Evolutionary conservation across 1,284 basidiomycete genomes (phyloP).

Genomic region (Spongispora temasekensis): DNA sequence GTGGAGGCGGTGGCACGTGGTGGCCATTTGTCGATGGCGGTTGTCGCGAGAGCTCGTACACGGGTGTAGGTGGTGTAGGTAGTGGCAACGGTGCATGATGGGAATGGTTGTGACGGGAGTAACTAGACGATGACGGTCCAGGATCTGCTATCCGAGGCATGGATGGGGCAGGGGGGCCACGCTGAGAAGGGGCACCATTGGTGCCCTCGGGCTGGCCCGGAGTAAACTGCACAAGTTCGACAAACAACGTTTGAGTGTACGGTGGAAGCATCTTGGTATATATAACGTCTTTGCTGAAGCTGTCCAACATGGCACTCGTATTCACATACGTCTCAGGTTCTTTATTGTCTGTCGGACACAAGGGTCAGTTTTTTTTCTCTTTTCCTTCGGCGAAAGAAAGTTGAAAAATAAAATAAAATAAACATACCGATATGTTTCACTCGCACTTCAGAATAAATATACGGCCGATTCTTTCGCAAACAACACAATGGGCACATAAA

Average conservation of each 20-base stretch:
- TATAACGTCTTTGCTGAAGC: conserved; percentile 68
- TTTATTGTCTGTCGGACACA: conserved; percentile 42
- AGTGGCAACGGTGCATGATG: conserved; percentile 37
- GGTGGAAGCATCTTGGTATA: conserved; percentile 66
- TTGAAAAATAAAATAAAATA: background rate
- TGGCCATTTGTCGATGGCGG: conserved; percentile 34
- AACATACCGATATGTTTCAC: conserved; percentile 64
- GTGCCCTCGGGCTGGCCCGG: conserved; percentile 48
- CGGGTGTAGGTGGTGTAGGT: conserved; percentile 36
- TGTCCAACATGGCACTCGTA: conserved; percentile 70
- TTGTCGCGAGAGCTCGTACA: conserved; percentile 36
- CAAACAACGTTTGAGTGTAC: conserved; percentile 65
- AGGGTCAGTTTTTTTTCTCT: conserved; percentile 9
- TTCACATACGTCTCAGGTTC: conserved; percentile 64
- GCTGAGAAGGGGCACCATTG: conserved; percentile 31
- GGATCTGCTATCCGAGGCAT: conserved; percentile 31
- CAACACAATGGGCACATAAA: conserved; percentile 76
- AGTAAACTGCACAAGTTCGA: conserved; percentile 69
- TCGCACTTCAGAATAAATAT: conserved; percentile 72
- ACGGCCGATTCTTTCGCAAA: conserved; percentile 65
- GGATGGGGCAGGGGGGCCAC: conserved; percentile 22
- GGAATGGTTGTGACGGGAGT: conserved; percentile 28
- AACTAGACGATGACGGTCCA: conserved; percentile 33
- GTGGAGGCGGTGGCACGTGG: conserved; percentile 59
- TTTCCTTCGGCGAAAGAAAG: background rate